Evolutionary conservation across 208 protist genomes (phyloP).

Genomic region (Borovskyia barvae): DNA sequence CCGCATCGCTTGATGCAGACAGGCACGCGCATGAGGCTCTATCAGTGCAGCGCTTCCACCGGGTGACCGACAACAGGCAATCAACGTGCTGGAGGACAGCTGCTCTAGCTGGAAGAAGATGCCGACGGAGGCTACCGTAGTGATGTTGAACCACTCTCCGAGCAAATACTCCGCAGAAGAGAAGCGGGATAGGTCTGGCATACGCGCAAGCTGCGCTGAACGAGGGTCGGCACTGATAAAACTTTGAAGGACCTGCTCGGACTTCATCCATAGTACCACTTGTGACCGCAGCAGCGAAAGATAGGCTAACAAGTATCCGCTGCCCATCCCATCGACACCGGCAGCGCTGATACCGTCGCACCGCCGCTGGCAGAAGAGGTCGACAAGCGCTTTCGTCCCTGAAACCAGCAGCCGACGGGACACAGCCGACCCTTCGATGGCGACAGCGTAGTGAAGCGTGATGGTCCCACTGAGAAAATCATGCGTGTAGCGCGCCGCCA

Average conservation of each 20-base stretch:
- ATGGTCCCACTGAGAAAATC: conserved; percentile 67
- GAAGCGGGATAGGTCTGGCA: conserved; percentile 36
- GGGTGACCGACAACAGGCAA: conserved; percentile 12
- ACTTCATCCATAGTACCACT: conserved; percentile 59
- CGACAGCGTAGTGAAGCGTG: conserved; percentile 74
- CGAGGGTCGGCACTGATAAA: conserved; percentile 16
- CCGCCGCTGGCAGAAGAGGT: conserved; percentile 53
- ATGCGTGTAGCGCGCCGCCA: conserved; percentile 63
- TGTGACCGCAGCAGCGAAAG: conserved; percentile 58
- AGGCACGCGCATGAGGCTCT: conserved; percentile 20
- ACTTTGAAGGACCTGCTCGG: conserved; percentile 61
- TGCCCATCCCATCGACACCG: conserved; percentile 14
- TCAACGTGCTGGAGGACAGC: conserved; percentile 12
- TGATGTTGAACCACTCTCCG: conserved; percentile 58
- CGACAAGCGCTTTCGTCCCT: conserved; percentile 66
- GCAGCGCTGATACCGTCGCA: conserved; percentile 19
- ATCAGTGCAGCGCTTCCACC: conserved; percentile 18
- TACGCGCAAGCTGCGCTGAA: conserved; percentile 2
- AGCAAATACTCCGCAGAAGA: conserved; percentile 52
- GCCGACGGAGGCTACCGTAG: conserved; percentile 46
- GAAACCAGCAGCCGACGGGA: conserved; percentile 70
- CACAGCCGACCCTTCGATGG: conserved; percentile 58
- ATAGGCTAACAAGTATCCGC: conserved; percentile 49
- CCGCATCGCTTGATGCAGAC: conserved; percentile 39
- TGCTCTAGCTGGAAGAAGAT: conserved; percentile 56